Base-by-base conservation (phyloP, 2,329 filamentous ascomycete species). In the Neofusicoccum kwambonambiense region DNA sequence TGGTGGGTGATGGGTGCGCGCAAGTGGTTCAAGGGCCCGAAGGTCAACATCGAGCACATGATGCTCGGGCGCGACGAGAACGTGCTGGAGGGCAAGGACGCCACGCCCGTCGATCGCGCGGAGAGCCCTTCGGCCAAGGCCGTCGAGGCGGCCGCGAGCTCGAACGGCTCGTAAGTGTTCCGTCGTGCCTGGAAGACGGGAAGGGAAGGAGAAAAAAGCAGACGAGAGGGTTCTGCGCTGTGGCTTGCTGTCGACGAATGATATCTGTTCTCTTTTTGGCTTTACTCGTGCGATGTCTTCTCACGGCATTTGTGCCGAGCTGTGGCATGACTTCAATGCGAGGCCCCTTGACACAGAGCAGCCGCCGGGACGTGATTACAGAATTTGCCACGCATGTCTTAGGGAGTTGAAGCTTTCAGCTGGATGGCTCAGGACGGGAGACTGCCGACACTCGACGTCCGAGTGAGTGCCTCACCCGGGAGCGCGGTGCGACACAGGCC, bases 21-120 rank as follows among this genome's bases (percentile, higher is more conserved):
- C 56, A 88, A 85, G 70, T 90, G 88, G 88, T 91, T 90, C 76
- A 88, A 86, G 70, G 89, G 89, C 0, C 88, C 89, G 0, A 89
- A 87, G 78, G 84, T 90, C 67, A 90, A 90, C 70, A 78, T 90
- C 31, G 83, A 86, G 69, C 85, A 87, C 75, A 70, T 79, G 70
- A 82, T 82, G 80, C 72, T 80, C 13, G 80, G 79, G 5, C 66
- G 70, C 2, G 74, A 76, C 3, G 78, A 72, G 1, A 75, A 76
- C 50, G 70, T 79, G 17, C 69, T 82, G 0, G 77, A 80, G 19
- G 80, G 73, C 62, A 67, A 44, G 65, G 62, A 61, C n/a, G 64
- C 39, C 3, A 57, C 49, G 34, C 62, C 66, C 34, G 56, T 37
- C 61, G 67, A 56, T 27, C 45, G 41, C 13, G 45, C 41, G 11